Evolutionary conservation across 2,329 filamentous ascomycete species (phyloP).

Genomic region (Xylariaceae sp.): DNA sequence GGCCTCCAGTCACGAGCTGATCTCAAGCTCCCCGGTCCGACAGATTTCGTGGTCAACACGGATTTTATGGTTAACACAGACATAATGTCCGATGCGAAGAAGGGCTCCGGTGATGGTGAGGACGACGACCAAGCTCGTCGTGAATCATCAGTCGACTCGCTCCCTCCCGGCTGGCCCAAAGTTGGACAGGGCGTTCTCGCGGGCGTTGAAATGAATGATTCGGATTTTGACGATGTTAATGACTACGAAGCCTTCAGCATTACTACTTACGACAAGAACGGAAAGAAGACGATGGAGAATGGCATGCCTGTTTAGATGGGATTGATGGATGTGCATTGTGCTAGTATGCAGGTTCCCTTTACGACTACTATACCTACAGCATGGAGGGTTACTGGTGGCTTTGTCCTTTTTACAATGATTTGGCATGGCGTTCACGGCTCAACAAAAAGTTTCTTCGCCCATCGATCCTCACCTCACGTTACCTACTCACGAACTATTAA

Average conservation of each 20-base stretch:
- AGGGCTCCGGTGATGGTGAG: conserved; percentile 17
- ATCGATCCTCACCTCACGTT: not conserved
- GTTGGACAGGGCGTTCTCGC: conserved; percentile 29
- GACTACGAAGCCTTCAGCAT: conserved; percentile 36
- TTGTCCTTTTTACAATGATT: not conserved
- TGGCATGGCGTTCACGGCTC: not conserved
- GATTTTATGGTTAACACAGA: conserved; percentile 3
- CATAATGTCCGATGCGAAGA: conserved; percentile 12
- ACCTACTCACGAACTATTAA: not conserved
- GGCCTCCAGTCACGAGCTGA: conserved; percentile 34
- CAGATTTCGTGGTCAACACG: conserved; percentile 30
- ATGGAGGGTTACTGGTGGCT: not conserved
- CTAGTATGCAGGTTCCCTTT: not conserved
- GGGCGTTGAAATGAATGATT: conserved; percentile 27
- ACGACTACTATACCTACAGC: not conserved
- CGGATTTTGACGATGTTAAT: conserved; percentile 29
- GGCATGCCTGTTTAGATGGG: conserved; percentile 26
- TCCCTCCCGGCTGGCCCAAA: conserved; percentile 31
- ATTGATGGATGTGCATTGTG: not conserved
- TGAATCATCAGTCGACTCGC: conserved; percentile 29
- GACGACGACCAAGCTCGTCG: conserved; percentile 15
- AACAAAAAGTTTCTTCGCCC: not conserved
- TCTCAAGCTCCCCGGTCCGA: conserved; percentile 29
- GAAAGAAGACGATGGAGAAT: conserved; percentile 30
- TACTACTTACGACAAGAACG: conserved; percentile 31